Base-by-base conservation (phyloP, 257 asterid species). In the Jacaranda copaia region DNA sequence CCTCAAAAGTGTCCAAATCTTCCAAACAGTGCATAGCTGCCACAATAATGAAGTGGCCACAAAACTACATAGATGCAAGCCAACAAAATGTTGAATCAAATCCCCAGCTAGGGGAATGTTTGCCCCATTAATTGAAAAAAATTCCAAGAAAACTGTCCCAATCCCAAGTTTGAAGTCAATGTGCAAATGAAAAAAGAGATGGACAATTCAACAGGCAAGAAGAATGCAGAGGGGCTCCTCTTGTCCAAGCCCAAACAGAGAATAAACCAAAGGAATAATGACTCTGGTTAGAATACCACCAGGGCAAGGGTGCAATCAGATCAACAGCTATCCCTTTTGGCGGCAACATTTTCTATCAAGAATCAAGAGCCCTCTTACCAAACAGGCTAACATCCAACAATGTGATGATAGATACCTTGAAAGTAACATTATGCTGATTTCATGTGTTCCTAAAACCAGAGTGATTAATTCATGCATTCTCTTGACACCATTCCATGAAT, bases 61-160 rank as follows among this genome's bases (percentile, higher is more conserved):
- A 65, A 55, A 20, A 40, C 59, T 11, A 18, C 15, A 68, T 25
- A 42, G 32, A 73, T 60, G 70, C 72, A 82, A 82, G 75, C 85
- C 80, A 86, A 81, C 85, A 80, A 68, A 81, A 56, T 73, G 85
- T 74, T 83, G 81, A 72, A 85, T 88, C 80, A 73, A 87, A 67
- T 66, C 81, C 90, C 87, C 85, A 84, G 87, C 90, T 86, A 89
- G 85, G 86, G 82, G 79, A 78, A 83, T 79, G 89, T 81, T 25
- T 87, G 95, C 84, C 92, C 77, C 84, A 74, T 73, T 79, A 62
- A 73, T 79, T 53, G 58, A 12, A 63, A 76, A 76, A 25, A 55
- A 80, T 72, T 78, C 87, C 87, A 84, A 82, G 72, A 71, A 25
- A 25, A 75, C 35, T 73, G 76, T 80, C 86, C 96, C 91, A 84